Evolutionary conservation across 2,329 filamentous ascomycete species (phyloP).

Genomic region (Trichoderma aggressivum): DNA sequence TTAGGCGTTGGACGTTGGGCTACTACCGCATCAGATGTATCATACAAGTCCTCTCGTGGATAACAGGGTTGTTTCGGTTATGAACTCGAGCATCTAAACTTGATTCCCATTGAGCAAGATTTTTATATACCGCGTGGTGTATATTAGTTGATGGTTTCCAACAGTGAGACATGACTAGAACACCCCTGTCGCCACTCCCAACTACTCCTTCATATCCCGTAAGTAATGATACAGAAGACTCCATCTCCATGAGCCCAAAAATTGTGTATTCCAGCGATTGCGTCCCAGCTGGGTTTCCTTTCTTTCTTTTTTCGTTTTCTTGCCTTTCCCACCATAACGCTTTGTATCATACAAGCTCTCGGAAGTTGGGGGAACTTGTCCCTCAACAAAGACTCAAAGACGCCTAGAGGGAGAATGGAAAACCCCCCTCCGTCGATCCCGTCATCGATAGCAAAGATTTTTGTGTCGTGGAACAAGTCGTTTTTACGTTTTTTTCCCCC

Average conservation of each 20-base stretch:
- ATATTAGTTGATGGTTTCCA: neutral
- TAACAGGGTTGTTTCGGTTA: neutral
- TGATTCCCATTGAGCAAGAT: conserved; percentile 18
- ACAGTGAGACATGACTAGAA: neutral
- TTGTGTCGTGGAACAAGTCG: neutral
- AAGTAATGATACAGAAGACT: conserved; percentile 13
- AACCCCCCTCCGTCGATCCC: neutral
- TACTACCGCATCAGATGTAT: conserved; percentile 14
- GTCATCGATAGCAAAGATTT: neutral
- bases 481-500: neutral
- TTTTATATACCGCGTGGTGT: neutral
- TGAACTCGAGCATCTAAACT: conserved; percentile 13
- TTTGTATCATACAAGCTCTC: conserved; percentile 6
- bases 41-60: neutral
- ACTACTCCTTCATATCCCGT: neutral
- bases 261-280: neutral
- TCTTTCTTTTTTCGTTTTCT: neutral
- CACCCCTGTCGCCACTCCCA: neutral
- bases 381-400: neutral
- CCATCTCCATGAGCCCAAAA: neutral
- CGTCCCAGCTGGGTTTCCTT: neutral
- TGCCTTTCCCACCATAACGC: neutral
- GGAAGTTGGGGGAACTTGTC: neutral
- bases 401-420: neutral
- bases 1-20: conserved; percentile 18